These are phyloP conservation scores for Dicorynia guianensis DNA, from an alignment of 306 rosid genomes.

Conservation along the genomic window DNA sequence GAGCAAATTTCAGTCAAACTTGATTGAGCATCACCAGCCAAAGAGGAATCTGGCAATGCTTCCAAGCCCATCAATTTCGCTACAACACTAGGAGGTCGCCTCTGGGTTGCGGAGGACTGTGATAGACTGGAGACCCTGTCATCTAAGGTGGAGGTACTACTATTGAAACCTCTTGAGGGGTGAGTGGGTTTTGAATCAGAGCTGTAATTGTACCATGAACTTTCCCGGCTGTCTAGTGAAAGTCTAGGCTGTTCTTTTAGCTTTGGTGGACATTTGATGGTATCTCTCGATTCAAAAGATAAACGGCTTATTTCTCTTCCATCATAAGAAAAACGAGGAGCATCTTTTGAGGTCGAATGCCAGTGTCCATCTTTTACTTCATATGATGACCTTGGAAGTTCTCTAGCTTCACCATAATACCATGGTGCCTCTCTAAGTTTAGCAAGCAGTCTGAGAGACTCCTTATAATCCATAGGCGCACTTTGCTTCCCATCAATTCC, in stretches of 20 bases:
- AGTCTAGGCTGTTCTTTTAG: conserved; percentile 75
- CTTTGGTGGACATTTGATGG: conserved; percentile 60
- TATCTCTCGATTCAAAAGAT: conserved; percentile 76
- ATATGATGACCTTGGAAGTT: conserved; percentile 55
- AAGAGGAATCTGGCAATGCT: conserved; percentile 67
- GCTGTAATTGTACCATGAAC: conserved; percentile 49
- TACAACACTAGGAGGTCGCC: conserved; percentile 80
- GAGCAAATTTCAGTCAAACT: conserved; percentile 40
- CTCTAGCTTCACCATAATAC: conserved; percentile 59
- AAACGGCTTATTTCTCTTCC: conserved; percentile 68
- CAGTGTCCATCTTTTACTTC: conserved; percentile 61
- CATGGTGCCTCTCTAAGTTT: conserved; percentile 80
- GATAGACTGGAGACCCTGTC: conserved; percentile 45
- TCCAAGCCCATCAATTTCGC: conserved; percentile 98
- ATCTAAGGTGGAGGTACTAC: conserved; percentile 53
- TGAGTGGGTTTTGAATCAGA: conserved; percentile 49
- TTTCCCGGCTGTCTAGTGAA: conserved; percentile 83
- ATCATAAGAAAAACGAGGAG: conserved; percentile 68
- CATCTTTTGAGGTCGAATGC: conserved; percentile 62
- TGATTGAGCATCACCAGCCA: conserved; percentile 48
- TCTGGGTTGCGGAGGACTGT: conserved; percentile 52
- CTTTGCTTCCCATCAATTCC: conserved; percentile 56
- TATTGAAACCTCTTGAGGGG: conserved; percentile 42
- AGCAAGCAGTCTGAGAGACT: conserved; percentile 82
- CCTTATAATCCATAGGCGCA: conserved; percentile 62